A percentile compares a stretch with the other conserved stretches of the same genome.
These are phyloP conservation scores for Pseudoneurospora amorphoporcata DNA, from an alignment of 495 filamentous ascomycete species.

Conservation along the genomic window DNA sequence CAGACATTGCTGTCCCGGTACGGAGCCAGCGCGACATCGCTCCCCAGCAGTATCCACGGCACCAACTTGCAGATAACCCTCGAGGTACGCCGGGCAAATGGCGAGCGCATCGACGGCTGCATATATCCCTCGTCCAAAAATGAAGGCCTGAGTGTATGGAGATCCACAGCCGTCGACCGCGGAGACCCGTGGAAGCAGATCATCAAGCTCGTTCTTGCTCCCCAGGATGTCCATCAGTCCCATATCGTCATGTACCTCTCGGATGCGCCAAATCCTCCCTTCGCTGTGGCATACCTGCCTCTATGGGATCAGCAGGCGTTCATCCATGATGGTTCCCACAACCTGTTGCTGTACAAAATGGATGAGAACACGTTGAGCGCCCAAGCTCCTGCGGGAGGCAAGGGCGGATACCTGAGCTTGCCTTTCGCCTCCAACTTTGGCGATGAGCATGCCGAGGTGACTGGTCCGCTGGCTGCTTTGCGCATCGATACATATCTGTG, in stretches of 20 bases:
- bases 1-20: conserved; percentile 75
- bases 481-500: conserved; percentile 81
- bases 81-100: conserved; percentile 67
- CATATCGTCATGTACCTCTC: conserved; percentile 87
- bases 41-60: conserved; percentile 51
- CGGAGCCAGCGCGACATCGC: conserved; percentile 59
- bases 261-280: conserved; percentile 73
- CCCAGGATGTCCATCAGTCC: conserved; percentile 68
- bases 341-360: conserved; percentile 72
- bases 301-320: conserved; percentile 91
- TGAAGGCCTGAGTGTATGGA: conserved; percentile 68
- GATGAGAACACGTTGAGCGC: conserved; percentile 66
- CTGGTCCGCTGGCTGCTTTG: conserved; percentile 63
- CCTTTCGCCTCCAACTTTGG: conserved; percentile 64
- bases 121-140: conserved; percentile 80
- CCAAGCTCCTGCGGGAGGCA: conserved; percentile 43
- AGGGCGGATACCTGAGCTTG: conserved; percentile 73
- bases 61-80: conserved; percentile 79
- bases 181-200: conserved; percentile 81
- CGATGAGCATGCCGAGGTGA: conserved; percentile 61
- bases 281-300: conserved; percentile 86
- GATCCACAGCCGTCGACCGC: conserved; percentile 67
- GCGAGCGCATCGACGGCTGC: conserved; percentile 74
- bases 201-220: conserved; percentile 68
- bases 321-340: conserved; percentile 75